phyloP scores from a whole-genome alignment of 106 monocot genomes.

The Dendrobium chrysotoxum region DNA sequence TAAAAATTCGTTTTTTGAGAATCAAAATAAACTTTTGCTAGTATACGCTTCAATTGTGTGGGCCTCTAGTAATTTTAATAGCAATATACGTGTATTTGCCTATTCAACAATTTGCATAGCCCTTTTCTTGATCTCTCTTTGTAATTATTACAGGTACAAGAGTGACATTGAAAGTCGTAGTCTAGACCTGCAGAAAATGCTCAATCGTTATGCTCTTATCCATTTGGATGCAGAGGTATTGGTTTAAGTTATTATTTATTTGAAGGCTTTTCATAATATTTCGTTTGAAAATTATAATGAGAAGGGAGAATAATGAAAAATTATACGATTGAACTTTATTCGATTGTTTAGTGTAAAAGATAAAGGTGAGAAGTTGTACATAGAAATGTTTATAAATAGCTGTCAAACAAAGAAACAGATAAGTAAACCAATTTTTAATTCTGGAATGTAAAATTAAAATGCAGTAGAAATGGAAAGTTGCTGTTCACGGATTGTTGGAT shows the following conservation, averaged over 20 bases:
- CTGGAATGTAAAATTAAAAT: no score
- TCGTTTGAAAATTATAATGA: neutral
- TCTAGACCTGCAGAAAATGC: constrained; percentile 62
- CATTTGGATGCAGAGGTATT: constrained; percentile 66
- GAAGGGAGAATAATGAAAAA: no score
- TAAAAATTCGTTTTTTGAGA: neutral
- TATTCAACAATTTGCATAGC: neutral
- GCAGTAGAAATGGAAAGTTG: no score
- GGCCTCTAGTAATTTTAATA: neutral
- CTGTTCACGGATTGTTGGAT: no score
- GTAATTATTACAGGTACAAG: constrained; percentile 46
- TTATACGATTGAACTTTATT: no score
- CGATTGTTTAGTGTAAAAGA: no score
- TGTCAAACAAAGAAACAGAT: no score
- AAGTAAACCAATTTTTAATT: no score
- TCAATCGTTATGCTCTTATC: constrained; percentile 70
- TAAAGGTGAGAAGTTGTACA: no score
- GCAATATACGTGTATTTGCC: neutral
- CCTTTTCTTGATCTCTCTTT: neutral
- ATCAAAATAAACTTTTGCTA: neutral
- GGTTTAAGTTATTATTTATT: neutral
- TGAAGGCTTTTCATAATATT: neutral
- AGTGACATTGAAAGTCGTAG: constrained; percentile 44
- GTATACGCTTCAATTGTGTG: neutral
- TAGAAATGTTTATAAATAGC: no score